These are phyloP conservation scores for Cutaneotrichosporon cavernicola DNA, from an alignment of 1,284 basidiomycete species.

Conservation along the genomic window DNA sequence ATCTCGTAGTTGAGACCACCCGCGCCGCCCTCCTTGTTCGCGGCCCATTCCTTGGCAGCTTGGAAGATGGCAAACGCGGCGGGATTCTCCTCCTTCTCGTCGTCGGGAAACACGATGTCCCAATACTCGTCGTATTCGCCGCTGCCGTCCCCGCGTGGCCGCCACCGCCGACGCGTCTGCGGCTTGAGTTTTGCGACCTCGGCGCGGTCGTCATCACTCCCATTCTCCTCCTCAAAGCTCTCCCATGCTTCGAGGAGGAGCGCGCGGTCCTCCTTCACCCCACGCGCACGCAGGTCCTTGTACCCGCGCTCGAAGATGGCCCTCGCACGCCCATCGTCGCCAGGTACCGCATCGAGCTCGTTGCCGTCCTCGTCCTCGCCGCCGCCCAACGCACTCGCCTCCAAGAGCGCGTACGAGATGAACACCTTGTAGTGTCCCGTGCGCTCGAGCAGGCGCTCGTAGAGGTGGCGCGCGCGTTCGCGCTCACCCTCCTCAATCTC, in stretches of 20 bases:
- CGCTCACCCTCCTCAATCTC: slow-evolving; percentile 83
- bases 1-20: slow-evolving; percentile 45
- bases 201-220: slow-evolving; percentile 65
- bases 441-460: slow-evolving; percentile 80
- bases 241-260: slow-evolving; percentile 91
- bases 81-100: slow-evolving; percentile 86
- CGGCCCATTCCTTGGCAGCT: slow-evolving; percentile 83
- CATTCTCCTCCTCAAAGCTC: slow-evolving; percentile 77
- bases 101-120: slow-evolving; percentile 92
- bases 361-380: slow-evolving; percentile 72
- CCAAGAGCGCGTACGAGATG: slow-evolving; percentile 57
- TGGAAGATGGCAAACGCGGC: slow-evolving; percentile 90
- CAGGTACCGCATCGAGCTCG: slow-evolving; percentile 65
- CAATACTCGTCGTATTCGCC: slow-evolving; percentile 84
- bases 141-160: slow-evolving; percentile 76
- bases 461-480: slow-evolving; percentile 77
- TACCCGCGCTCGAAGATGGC: slow-evolving; percentile 82
- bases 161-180: slow-evolving; percentile 78
- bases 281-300: slow-evolving; percentile 74
- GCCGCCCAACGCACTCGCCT: slow-evolving; percentile 55
- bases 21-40: slow-evolving; percentile 33
- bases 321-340: slow-evolving; percentile 68
- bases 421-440: slow-evolving; percentile 87
- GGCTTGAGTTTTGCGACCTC: slow-evolving; percentile 89
- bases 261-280: slow-evolving; percentile 87